Conservation (phyloP, 2,329 filamentous ascomycete genomes). For the Nigrograna mackinnonii region DNA sequence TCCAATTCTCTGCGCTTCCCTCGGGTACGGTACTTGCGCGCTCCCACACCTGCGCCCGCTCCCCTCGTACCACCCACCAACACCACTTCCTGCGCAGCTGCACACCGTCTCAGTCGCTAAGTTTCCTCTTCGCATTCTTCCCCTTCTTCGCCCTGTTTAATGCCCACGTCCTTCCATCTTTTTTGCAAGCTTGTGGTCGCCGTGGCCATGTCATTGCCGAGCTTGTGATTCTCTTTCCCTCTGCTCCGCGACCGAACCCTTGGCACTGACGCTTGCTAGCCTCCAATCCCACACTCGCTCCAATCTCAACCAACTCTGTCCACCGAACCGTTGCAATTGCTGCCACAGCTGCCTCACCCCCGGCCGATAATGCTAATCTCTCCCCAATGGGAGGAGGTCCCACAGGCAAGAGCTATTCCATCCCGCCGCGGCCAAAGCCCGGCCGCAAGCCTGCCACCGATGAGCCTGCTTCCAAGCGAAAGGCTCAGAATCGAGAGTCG, state of each 20-base stretch:
- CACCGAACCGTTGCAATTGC: constrained; percentile 7
- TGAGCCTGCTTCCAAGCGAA: constrained; percentile 88
- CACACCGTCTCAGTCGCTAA: neutral
- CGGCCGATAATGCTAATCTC: constrained; percentile 20
- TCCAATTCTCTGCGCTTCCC: too few species aligned
- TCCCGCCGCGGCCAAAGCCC: constrained; percentile 60
- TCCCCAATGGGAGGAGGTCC: constrained; percentile 41
- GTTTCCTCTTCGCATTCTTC: neutral
- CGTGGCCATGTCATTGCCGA: neutral
- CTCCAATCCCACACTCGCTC: constrained; percentile 5
- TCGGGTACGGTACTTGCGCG: too few species aligned
- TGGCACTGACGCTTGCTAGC: constrained; percentile 7
- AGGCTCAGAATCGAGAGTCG: constrained; percentile 90
- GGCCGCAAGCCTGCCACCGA: constrained; percentile 93
- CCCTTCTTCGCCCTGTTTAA: neutral
- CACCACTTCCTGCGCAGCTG: constrained; percentile 3
- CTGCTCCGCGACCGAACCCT: neutral
- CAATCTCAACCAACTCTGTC: too few species aligned
- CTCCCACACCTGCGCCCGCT: too few species aligned
- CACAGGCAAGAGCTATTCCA: constrained; percentile 37
- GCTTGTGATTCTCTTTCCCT: neutral
- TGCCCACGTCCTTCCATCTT: neutral
- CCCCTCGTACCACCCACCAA: constrained; percentile 1
- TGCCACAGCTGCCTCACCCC: constrained; percentile 27
- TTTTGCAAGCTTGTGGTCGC: neutral